Conservation (phyloP, 331 rosid species). For the Malus hybrid region DNA sequence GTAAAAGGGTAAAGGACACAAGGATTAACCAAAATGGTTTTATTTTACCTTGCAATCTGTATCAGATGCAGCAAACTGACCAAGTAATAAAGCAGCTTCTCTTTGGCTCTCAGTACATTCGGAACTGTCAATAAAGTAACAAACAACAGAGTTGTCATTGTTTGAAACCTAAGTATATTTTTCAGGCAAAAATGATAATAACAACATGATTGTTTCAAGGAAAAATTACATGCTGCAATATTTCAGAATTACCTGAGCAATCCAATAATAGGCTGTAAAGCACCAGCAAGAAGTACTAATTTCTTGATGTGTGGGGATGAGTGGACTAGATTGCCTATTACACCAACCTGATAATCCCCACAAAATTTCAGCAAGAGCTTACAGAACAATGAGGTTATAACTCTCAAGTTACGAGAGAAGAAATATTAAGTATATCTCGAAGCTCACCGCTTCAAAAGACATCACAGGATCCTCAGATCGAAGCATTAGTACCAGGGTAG, state of each 20-base stretch:
- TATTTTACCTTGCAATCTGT: slow-evolving; percentile 30
- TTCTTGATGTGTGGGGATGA: slow-evolving; percentile 31
- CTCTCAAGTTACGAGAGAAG: background rate
- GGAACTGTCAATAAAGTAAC: slow-evolving; percentile 6
- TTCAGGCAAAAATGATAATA: background rate
- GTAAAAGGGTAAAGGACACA: background rate
- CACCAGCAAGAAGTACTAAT: slow-evolving; percentile 26
- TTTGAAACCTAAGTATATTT: background rate
- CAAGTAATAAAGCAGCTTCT: slow-evolving; percentile 33
- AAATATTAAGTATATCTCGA: background rate
- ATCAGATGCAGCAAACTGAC: slow-evolving; percentile 35
- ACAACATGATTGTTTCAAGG: background rate
- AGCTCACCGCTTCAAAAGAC: slow-evolving; percentile 27
- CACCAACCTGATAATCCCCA: slow-evolving; percentile 19
- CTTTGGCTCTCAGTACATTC: slow-evolving; percentile 24
- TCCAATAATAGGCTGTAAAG: slow-evolving; percentile 29
- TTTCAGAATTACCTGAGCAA: slow-evolving; percentile 15
- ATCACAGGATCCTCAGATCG: slow-evolving; percentile 19
- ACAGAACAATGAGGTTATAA: background rate
- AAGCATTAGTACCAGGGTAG: slow-evolving; percentile 27
- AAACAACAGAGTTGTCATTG: background rate
- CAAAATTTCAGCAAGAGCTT: background rate
- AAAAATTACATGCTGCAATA: background rate
- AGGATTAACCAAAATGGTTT: background rate
- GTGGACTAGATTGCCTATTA: slow-evolving; percentile 34